These are phyloP conservation scores for Gossypium raimondii DNA, from an alignment of 345 rosid species.

Conservation along the genomic window DNA sequence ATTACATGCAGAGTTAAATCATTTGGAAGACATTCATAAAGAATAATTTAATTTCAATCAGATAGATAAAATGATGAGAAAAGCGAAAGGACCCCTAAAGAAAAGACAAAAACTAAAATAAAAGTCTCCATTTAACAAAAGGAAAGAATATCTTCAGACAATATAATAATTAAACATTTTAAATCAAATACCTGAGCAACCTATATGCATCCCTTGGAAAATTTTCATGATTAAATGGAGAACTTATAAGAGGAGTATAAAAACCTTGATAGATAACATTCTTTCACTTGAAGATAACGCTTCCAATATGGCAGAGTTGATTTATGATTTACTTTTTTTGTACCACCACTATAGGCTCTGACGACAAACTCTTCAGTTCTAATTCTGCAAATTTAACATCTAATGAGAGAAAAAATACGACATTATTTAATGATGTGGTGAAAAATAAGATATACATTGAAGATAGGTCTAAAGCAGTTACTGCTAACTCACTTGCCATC, in stretches of 20 bases:
- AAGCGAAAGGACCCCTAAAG: neutral
- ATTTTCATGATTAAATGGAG: neutral
- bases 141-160: too few relatives aligned
- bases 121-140: neutral
- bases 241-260: constrained; percentile 16
- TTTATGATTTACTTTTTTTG: constrained; percentile 77
- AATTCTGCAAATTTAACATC: constrained; percentile 41
- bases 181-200: neutral
- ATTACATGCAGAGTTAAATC: neutral
- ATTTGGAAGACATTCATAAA: neutral
- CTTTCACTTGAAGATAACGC: constrained; percentile 77
- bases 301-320: constrained; percentile 86
- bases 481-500: constrained; percentile 50
- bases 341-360: constrained; percentile 78
- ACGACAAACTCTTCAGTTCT: constrained; percentile 90
- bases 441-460: neutral
- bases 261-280: constrained; percentile 68
- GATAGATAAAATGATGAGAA: neutral
- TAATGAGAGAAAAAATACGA: neutral
- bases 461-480: neutral
- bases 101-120: neutral
- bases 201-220: neutral
- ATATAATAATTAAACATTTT: too few relatives aligned
- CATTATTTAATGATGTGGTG: neutral
- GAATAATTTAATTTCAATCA: neutral